phyloP scores from a whole-genome alignment of 345 rosid genomes.

The Garcia nutans region DNA sequence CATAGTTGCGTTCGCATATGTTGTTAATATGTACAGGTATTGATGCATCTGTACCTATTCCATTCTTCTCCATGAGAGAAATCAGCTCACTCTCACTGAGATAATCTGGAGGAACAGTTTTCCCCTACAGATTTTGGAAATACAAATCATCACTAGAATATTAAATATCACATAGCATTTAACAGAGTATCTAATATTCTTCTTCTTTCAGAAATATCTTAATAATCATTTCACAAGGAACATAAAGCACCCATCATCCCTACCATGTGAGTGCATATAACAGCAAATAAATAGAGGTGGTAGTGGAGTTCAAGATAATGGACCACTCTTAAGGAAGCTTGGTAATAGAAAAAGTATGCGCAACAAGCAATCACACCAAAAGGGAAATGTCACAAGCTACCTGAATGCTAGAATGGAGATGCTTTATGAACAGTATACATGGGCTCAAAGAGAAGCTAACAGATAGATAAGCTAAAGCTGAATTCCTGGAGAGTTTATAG shows the following conservation, averaged over 20 bases:
- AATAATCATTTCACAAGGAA: background rate
- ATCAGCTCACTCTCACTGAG: constrained; percentile 96
- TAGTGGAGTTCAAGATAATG: too few relatives aligned
- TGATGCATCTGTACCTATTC: constrained; percentile 98
- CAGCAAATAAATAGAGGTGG: too few relatives aligned
- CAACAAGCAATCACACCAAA: too few relatives aligned
- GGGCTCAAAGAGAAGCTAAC: too few relatives aligned
- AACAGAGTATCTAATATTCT: background rate
- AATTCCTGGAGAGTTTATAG: too few relatives aligned
- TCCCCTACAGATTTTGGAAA: constrained; percentile 52
- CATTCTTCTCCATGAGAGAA: constrained; percentile 92
- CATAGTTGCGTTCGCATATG: constrained; percentile 95
- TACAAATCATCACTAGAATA: constrained; percentile 9
- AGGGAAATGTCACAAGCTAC: too few relatives aligned
- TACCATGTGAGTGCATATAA: too few relatives aligned
- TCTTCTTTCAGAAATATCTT: background rate
- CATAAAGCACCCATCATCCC: background rate
- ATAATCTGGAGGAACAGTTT: constrained; percentile 75
- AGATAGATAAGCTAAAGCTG: too few relatives aligned
- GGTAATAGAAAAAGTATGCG: too few relatives aligned
- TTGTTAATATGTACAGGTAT: constrained; percentile 90
- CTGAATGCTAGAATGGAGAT: too few relatives aligned
- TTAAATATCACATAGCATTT: background rate
- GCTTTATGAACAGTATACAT: too few relatives aligned
- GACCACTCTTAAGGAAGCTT: too few relatives aligned